phyloP scores from a whole-genome alignment of 306 rosid genomes.

The Purshia tridentata region DNA sequence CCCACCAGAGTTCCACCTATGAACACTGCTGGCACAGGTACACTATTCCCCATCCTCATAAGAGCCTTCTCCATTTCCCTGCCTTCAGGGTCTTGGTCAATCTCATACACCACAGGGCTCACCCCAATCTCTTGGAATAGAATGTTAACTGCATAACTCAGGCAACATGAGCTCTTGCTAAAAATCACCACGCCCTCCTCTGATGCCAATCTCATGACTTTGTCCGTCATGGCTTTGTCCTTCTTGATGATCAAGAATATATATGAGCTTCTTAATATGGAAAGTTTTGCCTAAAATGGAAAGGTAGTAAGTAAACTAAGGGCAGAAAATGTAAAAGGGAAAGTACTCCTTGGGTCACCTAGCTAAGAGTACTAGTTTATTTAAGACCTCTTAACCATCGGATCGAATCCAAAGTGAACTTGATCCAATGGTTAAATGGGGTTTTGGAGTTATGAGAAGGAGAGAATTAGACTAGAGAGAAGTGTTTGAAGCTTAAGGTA shows the following conservation, averaged over 20 bases:
- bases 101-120: constrained; percentile 60
- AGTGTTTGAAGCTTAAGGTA: constrained; percentile 41
- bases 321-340: neutral
- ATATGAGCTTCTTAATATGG: constrained; percentile 1
- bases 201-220: constrained; percentile 70
- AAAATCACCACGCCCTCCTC: constrained; percentile 90
- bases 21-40: constrained; percentile 89
- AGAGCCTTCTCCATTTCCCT: constrained; percentile 92
- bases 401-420: constrained; percentile 56
- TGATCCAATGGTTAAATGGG: constrained; percentile 51
- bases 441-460: constrained; percentile 35
- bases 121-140: constrained; percentile 69
- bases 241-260: constrained; percentile 34
- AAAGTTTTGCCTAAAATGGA: neutral
- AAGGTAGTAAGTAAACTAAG: constrained; percentile 3
- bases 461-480: constrained; percentile 35
- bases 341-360: constrained; percentile 14
- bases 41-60: constrained; percentile 54
- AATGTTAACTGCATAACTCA: constrained; percentile 75
- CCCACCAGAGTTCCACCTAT: constrained; percentile 78
- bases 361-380: constrained; percentile 20
- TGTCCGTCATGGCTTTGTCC: constrained; percentile 95
- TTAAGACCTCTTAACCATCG: constrained; percentile 38
- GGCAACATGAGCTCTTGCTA: constrained; percentile 93
- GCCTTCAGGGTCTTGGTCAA: constrained; percentile 82